phyloP scores from a whole-genome alignment of 75 land plant genomes.

The Cupressus sempervirens region DNA sequence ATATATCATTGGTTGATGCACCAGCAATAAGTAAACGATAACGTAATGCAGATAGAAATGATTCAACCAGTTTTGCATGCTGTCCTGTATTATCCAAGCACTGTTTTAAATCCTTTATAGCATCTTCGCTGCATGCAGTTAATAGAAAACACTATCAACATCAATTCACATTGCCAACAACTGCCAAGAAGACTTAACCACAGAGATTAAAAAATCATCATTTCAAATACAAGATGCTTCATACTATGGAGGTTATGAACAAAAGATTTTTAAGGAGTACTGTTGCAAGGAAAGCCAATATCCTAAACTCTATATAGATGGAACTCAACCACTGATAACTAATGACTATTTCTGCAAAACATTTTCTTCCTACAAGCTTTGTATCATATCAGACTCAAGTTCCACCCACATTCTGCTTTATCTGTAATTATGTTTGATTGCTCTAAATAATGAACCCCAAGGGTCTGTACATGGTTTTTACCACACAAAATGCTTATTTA shows the following conservation, averaged over 20 bases:
- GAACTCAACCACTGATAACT: not conserved
- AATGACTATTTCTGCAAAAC: not conserved
- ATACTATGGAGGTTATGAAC: not conserved
- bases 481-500: no score
- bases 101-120: slow-evolving; percentile 89
- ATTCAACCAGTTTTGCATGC: slow-evolving; percentile 90
- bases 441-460: not conserved
- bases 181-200: not conserved
- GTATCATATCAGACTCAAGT: not conserved
- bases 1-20: slow-evolving; percentile 96
- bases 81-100: slow-evolving; percentile 93
- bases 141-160: not conserved
- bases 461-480: not conserved
- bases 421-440: not conserved
- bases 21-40: slow-evolving; percentile 95
- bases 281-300: not conserved
- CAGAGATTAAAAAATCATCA: not conserved
- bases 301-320: not conserved
- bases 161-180: not conserved
- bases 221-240: not conserved
- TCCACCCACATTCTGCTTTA: not conserved
- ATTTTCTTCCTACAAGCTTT: not conserved
- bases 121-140: slow-evolving; percentile 55
- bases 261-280: not conserved
- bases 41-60: slow-evolving; percentile 78